Percentiles rank a stretch among this genome's conserved stretches.
These are phyloP conservation scores for Termitomyces sp. DNA, from an alignment of 768 basidiomycete genomes.

Conservation along the genomic window DNA sequence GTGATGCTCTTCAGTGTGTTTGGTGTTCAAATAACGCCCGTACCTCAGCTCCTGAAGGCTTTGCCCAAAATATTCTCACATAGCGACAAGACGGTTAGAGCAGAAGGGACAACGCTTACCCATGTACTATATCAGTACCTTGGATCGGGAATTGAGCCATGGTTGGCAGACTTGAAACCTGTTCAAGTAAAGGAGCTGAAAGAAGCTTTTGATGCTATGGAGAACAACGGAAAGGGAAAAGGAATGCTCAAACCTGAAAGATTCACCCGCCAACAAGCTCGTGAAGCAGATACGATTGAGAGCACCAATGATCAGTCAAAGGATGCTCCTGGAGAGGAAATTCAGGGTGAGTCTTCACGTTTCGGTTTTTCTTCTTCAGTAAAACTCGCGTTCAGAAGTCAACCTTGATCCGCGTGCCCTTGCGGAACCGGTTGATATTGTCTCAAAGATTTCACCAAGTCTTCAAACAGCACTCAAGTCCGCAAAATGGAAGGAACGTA, in stretches of 20 bases:
- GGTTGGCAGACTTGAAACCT: conserved; percentile 87
- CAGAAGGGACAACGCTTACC: conserved; percentile 79
- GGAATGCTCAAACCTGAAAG: conserved; percentile 78
- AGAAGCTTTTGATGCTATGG: conserved; percentile 81
- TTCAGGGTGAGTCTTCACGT: conserved; percentile 37
- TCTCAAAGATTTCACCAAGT: conserved; percentile 68
- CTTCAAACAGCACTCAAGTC: conserved; percentile 76
- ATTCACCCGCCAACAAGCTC: conserved; percentile 68
- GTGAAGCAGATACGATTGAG: conserved; percentile 55
- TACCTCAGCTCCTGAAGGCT: conserved; percentile 77
- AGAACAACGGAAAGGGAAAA: conserved; percentile 80
- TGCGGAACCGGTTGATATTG: conserved; percentile 77
- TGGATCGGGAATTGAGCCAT: conserved; percentile 78
- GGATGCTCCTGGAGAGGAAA: conserved; percentile 28
- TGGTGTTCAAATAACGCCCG: conserved; percentile 69
- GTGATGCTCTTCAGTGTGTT: conserved; percentile 50
- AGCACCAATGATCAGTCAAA: conserved; percentile 27
- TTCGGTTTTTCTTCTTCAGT: conserved; percentile 1
- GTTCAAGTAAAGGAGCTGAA: conserved; percentile 96
- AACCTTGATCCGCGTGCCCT: conserved; percentile 74
- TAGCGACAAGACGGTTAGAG: conserved; percentile 90
- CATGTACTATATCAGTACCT: conserved; percentile 83
- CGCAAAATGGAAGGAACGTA: conserved; percentile 97
- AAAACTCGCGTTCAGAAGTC: conserved; percentile 30
- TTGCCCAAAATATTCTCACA: conserved; percentile 94